Evolutionary conservation across 2,329 filamentous ascomycete genomes (phyloP), one percentile per base, ranked within the genome.

Genomic region (Xylaria sp.): DNA sequence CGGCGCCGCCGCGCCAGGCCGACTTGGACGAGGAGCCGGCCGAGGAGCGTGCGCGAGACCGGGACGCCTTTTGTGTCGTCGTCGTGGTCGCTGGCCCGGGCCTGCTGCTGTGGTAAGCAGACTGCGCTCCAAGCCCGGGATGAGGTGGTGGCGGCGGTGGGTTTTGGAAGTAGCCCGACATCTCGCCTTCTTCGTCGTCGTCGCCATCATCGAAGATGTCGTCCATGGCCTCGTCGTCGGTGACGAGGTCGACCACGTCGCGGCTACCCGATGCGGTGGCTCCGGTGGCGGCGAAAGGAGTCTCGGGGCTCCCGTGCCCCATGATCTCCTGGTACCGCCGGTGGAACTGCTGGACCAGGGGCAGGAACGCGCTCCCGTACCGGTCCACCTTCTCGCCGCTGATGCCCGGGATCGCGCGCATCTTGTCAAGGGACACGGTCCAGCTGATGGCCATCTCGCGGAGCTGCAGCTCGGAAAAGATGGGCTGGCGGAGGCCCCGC

Each of bases 361-460:
- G 75, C 37, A 89, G 68, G 57, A 93, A 84, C 48, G 76, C 78
- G 29, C 71, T 73, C 7, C 89, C 89, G 65, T 86, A 85, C 2
- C 76, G 74, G 41, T 77, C 67, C 20, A 91, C 86, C 66, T 85
- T 87, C 21, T 85, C 82, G 1, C 68, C 59, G 49, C 87, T 80
- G 53, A 92, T 87, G 8, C 80, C 82, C 0, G 79, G 78, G 44
- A 93, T 88, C 7, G 71, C 70, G 26, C 72, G 74, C 84, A 94
- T 89, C 52, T 84, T 75, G 16, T 82, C 79, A 8, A 84, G 64
- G 7, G 77, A 83, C 7, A 75, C 78, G 1, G 89, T 89, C 77
- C 89, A 88, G 29, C 78, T 72, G 45, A 91, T 83, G 11, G 83
- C 87, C 88, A 94, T 92, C 61, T 88, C 82, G 34, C 86, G 83